Conservation (phyloP, 345 rosid genomes). For the Populus nigra region DNA sequence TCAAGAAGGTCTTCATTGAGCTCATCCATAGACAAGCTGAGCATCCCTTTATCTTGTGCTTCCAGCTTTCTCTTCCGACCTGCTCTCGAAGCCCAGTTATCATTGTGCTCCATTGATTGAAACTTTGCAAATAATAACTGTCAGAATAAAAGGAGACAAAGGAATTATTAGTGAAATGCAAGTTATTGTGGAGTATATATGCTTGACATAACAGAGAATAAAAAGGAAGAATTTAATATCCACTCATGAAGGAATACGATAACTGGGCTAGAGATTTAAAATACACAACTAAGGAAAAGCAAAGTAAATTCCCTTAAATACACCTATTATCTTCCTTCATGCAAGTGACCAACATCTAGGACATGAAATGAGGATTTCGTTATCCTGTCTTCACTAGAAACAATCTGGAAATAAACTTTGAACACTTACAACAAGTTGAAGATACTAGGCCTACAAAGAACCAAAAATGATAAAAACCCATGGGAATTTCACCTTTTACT, state of each 20-base stretch:
- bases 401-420: neutral
- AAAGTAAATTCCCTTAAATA: neutral
- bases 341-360: neutral
- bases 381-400: neutral
- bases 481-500: neutral
- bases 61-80: slow-evolving; percentile 56
- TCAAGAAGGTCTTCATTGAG: slow-evolving; percentile 79
- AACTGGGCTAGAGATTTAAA: slow-evolving; percentile 4
- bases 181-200: neutral
- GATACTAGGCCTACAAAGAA: neutral
- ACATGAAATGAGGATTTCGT: too few relatives aligned
- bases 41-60: slow-evolving; percentile 23
- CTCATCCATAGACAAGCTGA: slow-evolving; percentile 53
- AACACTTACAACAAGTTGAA: slow-evolving; percentile 1
- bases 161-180: neutral
- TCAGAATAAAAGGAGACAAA: slow-evolving; percentile 1
- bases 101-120: slow-evolving; percentile 31
- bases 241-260: slow-evolving; percentile 3
- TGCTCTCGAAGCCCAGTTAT: slow-evolving; percentile 23
- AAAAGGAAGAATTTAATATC: slow-evolving; percentile 4
- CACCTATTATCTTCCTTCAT: neutral
- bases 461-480: neutral
- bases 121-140: slow-evolving; percentile 17
- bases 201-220: neutral
- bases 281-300: neutral